Evolutionary conservation across 495 filamentous ascomycete species (phyloP).

Genomic region (Penicillium salamii): DNA sequence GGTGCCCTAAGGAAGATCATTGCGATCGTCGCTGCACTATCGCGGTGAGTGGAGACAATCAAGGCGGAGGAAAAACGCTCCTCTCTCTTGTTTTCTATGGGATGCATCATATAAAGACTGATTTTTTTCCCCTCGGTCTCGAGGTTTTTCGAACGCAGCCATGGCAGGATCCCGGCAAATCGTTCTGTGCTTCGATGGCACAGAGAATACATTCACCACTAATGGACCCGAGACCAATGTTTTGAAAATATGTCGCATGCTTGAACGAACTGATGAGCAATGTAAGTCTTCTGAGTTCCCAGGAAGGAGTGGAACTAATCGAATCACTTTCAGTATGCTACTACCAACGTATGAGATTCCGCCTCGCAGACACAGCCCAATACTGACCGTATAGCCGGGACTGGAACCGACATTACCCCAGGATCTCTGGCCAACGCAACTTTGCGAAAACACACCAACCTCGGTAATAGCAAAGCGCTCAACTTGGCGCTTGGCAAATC

Average conservation of each 20-base stretch:
- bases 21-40: slow-evolving; percentile 1
- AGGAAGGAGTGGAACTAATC: neutral
- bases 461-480: slow-evolving; percentile 69
- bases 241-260: slow-evolving; percentile 11
- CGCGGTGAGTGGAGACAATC: neutral
- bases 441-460: slow-evolving; percentile 22
- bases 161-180: neutral
- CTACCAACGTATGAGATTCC: slow-evolving; percentile 7
- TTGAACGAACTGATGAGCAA: slow-evolving; percentile 5
- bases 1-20: neutral
- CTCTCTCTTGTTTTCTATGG: neutral
- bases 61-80: neutral
- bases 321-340: slow-evolving; percentile 3
- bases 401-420: slow-evolving; percentile 31
- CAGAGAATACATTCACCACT: slow-evolving; percentile 5
- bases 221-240: slow-evolving; percentile 8
- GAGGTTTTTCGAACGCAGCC: neutral
- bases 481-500: slow-evolving; percentile 72
- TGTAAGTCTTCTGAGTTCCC: neutral
- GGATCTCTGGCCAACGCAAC: slow-evolving; percentile 1
- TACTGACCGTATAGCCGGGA: slow-evolving; percentile 36
- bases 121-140: no score
- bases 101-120: neutral
- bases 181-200: slow-evolving; percentile 13
- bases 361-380: neutral